Percentiles rank a stretch among this genome's conserved stretches.
Conservation (phyloP, 2,329 filamentous ascomycete genomes). For the Trichoderma hamatum region DNA sequence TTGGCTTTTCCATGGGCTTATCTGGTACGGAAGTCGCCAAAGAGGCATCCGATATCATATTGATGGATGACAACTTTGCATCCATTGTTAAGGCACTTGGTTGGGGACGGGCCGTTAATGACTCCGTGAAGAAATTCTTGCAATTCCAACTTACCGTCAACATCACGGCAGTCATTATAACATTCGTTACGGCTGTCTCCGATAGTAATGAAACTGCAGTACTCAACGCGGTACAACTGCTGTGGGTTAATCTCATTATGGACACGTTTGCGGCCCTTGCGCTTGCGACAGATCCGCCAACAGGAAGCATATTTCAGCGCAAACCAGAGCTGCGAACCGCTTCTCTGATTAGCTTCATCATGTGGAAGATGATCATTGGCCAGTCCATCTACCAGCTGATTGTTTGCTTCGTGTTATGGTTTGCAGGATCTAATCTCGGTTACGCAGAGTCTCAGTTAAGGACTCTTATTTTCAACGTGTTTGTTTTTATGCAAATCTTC, state of each 20-base stretch:
- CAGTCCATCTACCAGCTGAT: slow-evolving; percentile 63
- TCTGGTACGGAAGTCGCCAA: slow-evolving; percentile 67
- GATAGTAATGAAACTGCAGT: slow-evolving; percentile 59
- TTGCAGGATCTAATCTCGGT: slow-evolving; percentile 55
- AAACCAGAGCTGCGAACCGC: slow-evolving; percentile 64
- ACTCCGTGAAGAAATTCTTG: slow-evolving; percentile 69
- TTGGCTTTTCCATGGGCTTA: too few relatives aligned
- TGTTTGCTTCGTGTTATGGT: slow-evolving; percentile 62
- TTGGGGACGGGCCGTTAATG: slow-evolving; percentile 71
- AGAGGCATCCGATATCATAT: slow-evolving; percentile 68
- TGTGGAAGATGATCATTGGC: slow-evolving; percentile 69
- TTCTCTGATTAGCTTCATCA: slow-evolving; percentile 66
- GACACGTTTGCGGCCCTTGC: slow-evolving; percentile 69
- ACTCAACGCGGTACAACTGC: slow-evolving; percentile 66
- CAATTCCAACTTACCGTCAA: slow-evolving; percentile 72
- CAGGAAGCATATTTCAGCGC: slow-evolving; percentile 59
- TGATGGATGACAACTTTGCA: slow-evolving; percentile 68
- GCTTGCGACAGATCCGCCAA: slow-evolving; percentile 65
- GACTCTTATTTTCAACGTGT: slow-evolving; percentile 81
- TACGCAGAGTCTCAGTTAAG: slow-evolving; percentile 37
- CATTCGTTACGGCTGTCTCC: slow-evolving; percentile 65
- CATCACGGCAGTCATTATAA: slow-evolving; percentile 67
- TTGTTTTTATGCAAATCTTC: slow-evolving; percentile 88
- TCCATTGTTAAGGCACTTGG: slow-evolving; percentile 68
- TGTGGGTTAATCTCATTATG: slow-evolving; percentile 74